Evolutionary conservation across 306 rosid species (phyloP).

Genomic region (Castanea mollissima): DNA sequence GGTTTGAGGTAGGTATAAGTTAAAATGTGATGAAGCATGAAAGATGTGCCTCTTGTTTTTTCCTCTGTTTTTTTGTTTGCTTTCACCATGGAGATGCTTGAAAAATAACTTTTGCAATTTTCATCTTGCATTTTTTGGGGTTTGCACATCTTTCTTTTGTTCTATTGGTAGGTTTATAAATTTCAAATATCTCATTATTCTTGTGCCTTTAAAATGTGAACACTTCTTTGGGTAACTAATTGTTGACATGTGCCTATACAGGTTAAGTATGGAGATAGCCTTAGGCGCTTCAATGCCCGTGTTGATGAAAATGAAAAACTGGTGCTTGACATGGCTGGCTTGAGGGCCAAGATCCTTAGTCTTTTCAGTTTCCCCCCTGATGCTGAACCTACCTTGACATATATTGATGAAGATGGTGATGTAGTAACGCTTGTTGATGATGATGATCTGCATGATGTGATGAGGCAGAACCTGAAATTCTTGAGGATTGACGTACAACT

Average conservation of each 20-base stretch:
- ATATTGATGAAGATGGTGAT: constrained; percentile 94
- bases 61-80: background rate
- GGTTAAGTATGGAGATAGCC: constrained; percentile 68
- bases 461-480: constrained; percentile 67
- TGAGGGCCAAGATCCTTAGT: constrained; percentile 51
- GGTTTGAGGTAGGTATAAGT: background rate
- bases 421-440: constrained; percentile 71
- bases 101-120: background rate
- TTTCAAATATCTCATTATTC: background rate
- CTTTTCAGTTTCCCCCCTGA: constrained; percentile 54
- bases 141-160: background rate
- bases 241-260: constrained; percentile 22
- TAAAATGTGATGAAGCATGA: background rate
- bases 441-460: constrained; percentile 70
- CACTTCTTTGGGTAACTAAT: background rate
- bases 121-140: background rate
- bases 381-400: constrained; percentile 53
- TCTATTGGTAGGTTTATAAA: background rate
- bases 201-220: background rate
- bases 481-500: constrained; percentile 64
- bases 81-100: background rate
- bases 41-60: background rate
- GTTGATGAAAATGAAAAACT: constrained; percentile 42
- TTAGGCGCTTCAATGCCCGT: constrained; percentile 75
- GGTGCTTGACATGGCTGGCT: constrained; percentile 66